phyloP scores from a whole-genome alignment of 2,329 filamentous ascomycete genomes.

The Colletotrichum sp. region DNA sequence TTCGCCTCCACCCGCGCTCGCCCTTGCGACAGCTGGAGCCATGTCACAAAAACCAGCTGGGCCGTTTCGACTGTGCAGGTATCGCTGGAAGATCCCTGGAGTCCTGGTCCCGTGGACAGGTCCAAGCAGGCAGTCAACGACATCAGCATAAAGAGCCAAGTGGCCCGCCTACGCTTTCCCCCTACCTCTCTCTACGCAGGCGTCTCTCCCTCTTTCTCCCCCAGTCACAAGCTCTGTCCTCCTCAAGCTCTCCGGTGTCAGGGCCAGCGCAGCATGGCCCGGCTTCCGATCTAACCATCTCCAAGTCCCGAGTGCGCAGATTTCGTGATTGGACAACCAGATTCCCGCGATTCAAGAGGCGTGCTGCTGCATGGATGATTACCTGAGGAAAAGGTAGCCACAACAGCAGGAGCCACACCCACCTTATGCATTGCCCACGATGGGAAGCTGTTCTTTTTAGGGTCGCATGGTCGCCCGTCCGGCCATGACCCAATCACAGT shows the following conservation, averaged over 20 bases:
- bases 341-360: conserved; percentile 10
- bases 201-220: not conserved
- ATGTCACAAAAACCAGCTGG: not conserved
- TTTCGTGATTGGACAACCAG: conserved; percentile 9
- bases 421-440: conserved; percentile 3
- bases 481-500: conserved; percentile 1
- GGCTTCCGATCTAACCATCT: not conserved
- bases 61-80: conserved; percentile 6
- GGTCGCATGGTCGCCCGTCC: not conserved
- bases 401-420: conserved; percentile 9
- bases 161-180: not conserved
- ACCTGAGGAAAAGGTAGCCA: conserved; percentile 1
- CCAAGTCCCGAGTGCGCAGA: conserved; percentile 8
- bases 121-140: not conserved
- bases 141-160: not conserved
- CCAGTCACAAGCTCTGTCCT: not conserved
- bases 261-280: not conserved
- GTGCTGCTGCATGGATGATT: conserved; percentile 11
- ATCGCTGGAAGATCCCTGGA: conserved; percentile 16
- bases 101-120: conserved; percentile 1
- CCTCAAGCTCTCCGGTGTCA: not conserved
- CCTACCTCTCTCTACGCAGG: not conserved
- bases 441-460: not conserved
- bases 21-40: not conserved
- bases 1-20: conserved; percentile 5